Percentiles rank a stretch among this genome's conserved stretches.
Conservation (phyloP, 2,329 filamentous ascomycete genomes). For the Arthrobotrys pseudoclavata region DNA sequence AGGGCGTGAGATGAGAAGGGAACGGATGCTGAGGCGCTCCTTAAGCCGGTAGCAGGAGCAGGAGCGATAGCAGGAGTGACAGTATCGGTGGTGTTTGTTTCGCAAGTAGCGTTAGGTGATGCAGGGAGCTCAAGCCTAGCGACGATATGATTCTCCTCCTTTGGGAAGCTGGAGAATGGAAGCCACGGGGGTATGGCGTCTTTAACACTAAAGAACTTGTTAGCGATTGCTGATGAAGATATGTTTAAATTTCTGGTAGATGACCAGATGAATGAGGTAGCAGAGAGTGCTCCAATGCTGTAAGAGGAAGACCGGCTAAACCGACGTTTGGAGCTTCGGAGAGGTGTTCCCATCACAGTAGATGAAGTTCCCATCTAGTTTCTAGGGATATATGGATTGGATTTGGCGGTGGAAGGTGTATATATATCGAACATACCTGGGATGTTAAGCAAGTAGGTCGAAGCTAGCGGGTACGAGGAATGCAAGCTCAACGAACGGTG, state of each 20-base stretch:
- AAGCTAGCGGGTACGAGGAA: not conserved
- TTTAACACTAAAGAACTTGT: constrained; percentile 12
- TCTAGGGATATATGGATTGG: constrained; percentile 6
- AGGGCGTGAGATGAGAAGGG: constrained; percentile 1
- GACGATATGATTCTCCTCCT: not conserved
- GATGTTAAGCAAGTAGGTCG: not conserved
- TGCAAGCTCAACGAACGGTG: not conserved
- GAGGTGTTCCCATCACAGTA: too few relatives aligned
- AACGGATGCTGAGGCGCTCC: not conserved
- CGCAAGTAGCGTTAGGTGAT: not conserved
- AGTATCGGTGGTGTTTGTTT: not conserved
- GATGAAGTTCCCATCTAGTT: too few relatives aligned
- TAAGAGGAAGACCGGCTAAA: not conserved
- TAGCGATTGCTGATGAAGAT: constrained; percentile 24
- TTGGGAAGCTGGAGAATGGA: not conserved
- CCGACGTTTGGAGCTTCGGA: too few relatives aligned
- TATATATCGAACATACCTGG: constrained; percentile 1
- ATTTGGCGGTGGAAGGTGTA: not conserved
- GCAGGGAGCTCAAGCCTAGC: not conserved
- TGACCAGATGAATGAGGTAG: not conserved
- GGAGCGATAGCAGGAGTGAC: too few relatives aligned
- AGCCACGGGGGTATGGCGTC: constrained; percentile 4
- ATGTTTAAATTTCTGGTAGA: constrained; percentile 6
- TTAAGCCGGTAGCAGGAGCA: not conserved
- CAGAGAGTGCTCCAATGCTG: not conserved